Evolutionary conservation across 768 basidiomycete genomes (phyloP), one percentile per base, ranked within the genome.

Genomic region (Phanerochaete sordida): DNA sequence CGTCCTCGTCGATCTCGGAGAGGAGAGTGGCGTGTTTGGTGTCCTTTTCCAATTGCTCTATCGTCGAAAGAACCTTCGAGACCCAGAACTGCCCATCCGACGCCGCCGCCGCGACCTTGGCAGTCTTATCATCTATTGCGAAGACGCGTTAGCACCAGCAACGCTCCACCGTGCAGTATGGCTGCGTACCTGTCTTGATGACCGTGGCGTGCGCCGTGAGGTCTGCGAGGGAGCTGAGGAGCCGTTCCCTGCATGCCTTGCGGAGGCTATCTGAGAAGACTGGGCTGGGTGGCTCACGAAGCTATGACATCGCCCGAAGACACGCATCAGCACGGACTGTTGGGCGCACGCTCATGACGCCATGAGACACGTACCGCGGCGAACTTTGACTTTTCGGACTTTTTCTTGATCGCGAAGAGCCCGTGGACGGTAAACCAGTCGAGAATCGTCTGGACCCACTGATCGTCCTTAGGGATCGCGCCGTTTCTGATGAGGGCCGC

Each of bases 371-470:
- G 63, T 70, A 93, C 90, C 66, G 81, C 80, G 59, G 71, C 65
- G 64, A 85, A 78, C 1, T 76, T 62, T 61, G 81, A 88, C 70
- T 89, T 90, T 58, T 83, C 81, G 24, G 85, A 84, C 69, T 84
- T 85, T 74, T 91, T 94, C 65, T 81, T 81, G 63, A 93, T 74
- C 21, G 81, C 71, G 70, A 93, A 97, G 47, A 96, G 81, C 0
- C 93, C 95, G 61, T 97, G 81, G 7, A 93, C 81, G 61, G 82
- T 73, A 45, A 97, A 77, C 83, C 93, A 97, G 61, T 95, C 85
- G 27, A 98, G 77, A 56, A 95, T 75, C 12, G 78, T 75, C 57
- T 81, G 78, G 21, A 95, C 77, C 87, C 93, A 94, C 35, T 78
- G 79, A 69, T 96, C 94, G 45, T 81, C 79, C 69, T 91, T 94